These are phyloP conservation scores for Citrus sinensis DNA, from an alignment of 345 rosid species.

Conservation along the genomic window DVS_A1.0 CM039167.1:25158001-25158500, in stretches of 20 bases:
- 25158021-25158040: neutral
- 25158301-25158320: no score
- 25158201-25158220: neutral
- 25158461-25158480: constrained; percentile 7
- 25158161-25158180: neutral
- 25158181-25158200: neutral
- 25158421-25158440: neutral
- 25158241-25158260: no score
- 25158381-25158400: no score
- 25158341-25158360: no score
- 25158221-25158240: neutral
- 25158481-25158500: neutral
- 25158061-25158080: neutral
- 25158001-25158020: constrained; percentile 17
- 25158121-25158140: neutral
- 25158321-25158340: no score
- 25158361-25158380: neutral
- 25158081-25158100: no score
- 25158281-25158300: no score
- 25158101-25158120: neutral
- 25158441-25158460: neutral
- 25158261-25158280: no score
- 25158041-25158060: neutral
- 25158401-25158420: no score
- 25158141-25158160: neutral